These are phyloP conservation scores for Nemania bipapillata DNA, from an alignment of 2,329 filamentous ascomycete species.

Conservation along the genomic window DNA sequence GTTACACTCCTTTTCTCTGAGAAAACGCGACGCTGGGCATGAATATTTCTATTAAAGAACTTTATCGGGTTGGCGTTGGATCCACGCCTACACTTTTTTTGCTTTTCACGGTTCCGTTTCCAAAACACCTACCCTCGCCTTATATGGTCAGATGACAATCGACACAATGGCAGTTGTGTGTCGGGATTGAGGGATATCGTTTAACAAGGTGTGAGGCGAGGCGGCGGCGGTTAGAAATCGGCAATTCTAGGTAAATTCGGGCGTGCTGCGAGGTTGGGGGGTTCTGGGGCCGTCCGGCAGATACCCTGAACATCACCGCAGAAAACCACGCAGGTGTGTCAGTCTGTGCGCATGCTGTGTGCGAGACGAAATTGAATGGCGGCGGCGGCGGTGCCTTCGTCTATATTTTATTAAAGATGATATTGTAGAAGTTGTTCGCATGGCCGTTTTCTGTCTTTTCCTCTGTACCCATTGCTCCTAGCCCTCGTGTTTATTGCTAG, in stretches of 20 bases:
- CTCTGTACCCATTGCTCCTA: conserved; percentile 33
- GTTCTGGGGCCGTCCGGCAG: conserved; percentile 10
- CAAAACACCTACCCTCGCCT: conserved; percentile 39
- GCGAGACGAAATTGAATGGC: conserved; percentile 38
- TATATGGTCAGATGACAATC: conserved; percentile 33
- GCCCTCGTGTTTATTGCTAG: conserved; percentile 33
- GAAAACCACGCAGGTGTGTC: conserved; percentile 7
- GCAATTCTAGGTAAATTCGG: conserved; percentile 36
- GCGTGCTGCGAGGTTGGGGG: conserved; percentile 34
- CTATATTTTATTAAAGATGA: conserved; percentile 42
- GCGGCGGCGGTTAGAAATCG: conserved; percentile 27
- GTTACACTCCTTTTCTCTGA: conserved; percentile 48
- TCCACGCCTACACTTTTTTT: conserved; percentile 45
- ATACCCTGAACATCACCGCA: conserved; percentile 5
- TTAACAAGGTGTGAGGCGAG: conserved; percentile 8
- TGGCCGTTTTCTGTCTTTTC: conserved; percentile 37
- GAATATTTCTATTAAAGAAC: conserved; percentile 40
- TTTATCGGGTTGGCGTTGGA: conserved; percentile 47
- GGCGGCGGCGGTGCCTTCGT: conserved; percentile 41
- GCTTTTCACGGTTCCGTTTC: conserved; percentile 38
- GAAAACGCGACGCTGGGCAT: conserved; percentile 41
- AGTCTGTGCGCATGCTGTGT: conserved; percentile 14
- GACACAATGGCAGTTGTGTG: conserved; percentile 31
- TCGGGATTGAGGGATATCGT: conserved; percentile 39
- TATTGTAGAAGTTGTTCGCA: conserved; percentile 45